A percentile compares a stretch with the other conserved stretches of the same genome.
These are phyloP conservation scores for Breviolum minutum DNA, from an alignment of 73 alveolate genomes.

Conservation along the genomic window DNA sequence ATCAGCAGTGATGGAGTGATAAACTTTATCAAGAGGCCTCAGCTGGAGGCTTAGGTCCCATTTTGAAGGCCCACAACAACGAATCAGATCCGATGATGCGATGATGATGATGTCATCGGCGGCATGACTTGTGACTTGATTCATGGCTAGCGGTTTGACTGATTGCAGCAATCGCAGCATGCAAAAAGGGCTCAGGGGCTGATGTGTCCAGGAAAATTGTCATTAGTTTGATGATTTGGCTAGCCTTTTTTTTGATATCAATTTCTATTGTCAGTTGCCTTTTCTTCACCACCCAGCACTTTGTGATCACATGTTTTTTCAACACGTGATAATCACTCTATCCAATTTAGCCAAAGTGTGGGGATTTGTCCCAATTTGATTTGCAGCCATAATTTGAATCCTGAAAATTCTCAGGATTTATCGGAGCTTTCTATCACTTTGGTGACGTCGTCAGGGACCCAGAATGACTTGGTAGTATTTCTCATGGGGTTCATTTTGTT, in stretches of 20 bases:
- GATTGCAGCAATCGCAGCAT: neutral
- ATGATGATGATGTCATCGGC: too few species aligned
- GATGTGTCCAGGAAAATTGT: neutral
- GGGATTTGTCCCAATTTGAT: too few species aligned
- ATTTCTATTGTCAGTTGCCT: too few species aligned
- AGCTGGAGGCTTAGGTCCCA: conserved; percentile 49
- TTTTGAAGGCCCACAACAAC: conserved; percentile 32
- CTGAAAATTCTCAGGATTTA: conserved; percentile 8
- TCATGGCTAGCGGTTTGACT: neutral
- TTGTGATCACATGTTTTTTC: too few species aligned
- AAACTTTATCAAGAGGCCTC: conserved; percentile 2
- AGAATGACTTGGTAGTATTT: neutral
- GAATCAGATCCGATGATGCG: neutral
- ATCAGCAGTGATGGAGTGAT: conserved; percentile 17
- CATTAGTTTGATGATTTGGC: too few species aligned
- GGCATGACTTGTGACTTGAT: neutral
- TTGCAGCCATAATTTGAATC: too few species aligned
- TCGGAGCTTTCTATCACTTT: conserved; percentile 51
- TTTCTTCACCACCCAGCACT: too few species aligned
- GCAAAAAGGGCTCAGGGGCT: neutral
- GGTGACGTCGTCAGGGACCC: conserved; percentile 15
- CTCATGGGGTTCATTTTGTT: too few species aligned
- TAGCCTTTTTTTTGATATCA: too few species aligned
- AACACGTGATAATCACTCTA: too few species aligned
- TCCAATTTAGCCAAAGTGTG: too few species aligned